Evolutionary conservation across 2,329 filamentous ascomycete genomes (phyloP), one percentile per base, ranked within the genome.

Genomic region (Rutstroemia sydowiana): DNA sequence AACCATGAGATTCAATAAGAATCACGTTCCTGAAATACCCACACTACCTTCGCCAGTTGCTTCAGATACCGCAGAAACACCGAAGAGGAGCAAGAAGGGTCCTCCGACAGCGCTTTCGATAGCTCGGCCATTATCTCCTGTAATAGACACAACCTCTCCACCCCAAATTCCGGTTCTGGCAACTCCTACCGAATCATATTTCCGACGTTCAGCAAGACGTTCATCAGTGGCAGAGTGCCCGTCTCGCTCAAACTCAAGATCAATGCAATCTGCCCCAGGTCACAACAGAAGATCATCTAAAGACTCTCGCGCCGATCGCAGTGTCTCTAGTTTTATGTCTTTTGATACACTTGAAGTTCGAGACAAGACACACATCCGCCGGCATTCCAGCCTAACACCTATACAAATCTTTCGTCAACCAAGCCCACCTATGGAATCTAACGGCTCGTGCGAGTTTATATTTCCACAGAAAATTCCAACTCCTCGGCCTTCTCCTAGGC

Each of bases 321-420:
- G 55, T 23, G 52, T 55, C 34, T 57, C 61, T 20, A 61, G 52
- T 40, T 51, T 60, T 3, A 53, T 55, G 16, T 55, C 58, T 23
- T 53, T 57, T 11, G 48, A 58, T 37, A 39, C 52, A 14, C 34
- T 50, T 26, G 41, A 54, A 14, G 41, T 55, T 16, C 31, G 37
- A 4, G 20, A 31, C 1, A 55, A 62, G 18, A 55, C 58, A 31
- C 49, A 60, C 20, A 50, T 60, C 18, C 57, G 58, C 41, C 58
- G 57, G 9, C 55, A 57, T 2, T 54, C 49, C 9, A 52, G 49
- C 36, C 16, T n/a, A n/a, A n/a, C n/a, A n/a, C n/a, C n/a, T n/a
- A n/a, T 48, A 20, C 49, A 46, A n/a, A 5, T 20, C 31, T 30
- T 28, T 30, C 34, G 34, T 40, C 43, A 52, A 30, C 45, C 11